phyloP scores from a whole-genome alignment of 495 filamentous ascomycete genomes.

The Ramalina peruviana region DNA sequence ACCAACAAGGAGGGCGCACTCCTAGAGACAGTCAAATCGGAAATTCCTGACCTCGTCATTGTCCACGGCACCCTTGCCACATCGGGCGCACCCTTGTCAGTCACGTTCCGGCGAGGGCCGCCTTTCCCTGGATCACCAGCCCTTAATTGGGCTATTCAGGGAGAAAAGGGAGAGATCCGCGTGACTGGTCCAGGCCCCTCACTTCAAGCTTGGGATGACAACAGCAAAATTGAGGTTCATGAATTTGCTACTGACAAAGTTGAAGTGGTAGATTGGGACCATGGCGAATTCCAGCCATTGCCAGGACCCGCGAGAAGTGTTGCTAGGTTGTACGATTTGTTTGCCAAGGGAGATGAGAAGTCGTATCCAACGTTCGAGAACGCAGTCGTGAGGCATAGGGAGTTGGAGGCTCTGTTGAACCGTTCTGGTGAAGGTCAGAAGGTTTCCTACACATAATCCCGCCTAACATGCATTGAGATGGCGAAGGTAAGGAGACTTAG shows the following conservation, averaged over 20 bases:
- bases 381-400: conserved; percentile 4
- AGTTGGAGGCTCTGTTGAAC: conserved; percentile 1
- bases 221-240: conserved; percentile 29
- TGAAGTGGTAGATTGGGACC: conserved; percentile 28
- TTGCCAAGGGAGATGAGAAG: conserved; percentile 22
- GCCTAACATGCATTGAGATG: no score
- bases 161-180: conserved; percentile 40
- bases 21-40: conserved; percentile 21
- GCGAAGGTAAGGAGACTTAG: no score
- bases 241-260: conserved; percentile 28
- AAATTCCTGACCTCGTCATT: conserved; percentile 34
- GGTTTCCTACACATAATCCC: no score
- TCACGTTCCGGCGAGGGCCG: conserved; percentile 34
- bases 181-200: conserved; percentile 24
- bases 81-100: conserved; percentile 25
- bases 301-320: conserved; percentile 27
- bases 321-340: conserved; percentile 35
- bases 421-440: background rate
- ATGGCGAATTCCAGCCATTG: conserved; percentile 27
- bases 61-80: conserved; percentile 18
- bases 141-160: conserved; percentile 40
- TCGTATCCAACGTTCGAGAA: conserved; percentile 27
- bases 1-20: conserved; percentile 15
- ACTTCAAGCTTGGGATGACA: conserved; percentile 23
- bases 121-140: conserved; percentile 33